A percentile compares a stretch with the other conserved stretches of the same genome.
phyloP scores from a whole-genome alignment of 2,329 filamentous ascomycete genomes.

The Claviceps paspali region DNA sequence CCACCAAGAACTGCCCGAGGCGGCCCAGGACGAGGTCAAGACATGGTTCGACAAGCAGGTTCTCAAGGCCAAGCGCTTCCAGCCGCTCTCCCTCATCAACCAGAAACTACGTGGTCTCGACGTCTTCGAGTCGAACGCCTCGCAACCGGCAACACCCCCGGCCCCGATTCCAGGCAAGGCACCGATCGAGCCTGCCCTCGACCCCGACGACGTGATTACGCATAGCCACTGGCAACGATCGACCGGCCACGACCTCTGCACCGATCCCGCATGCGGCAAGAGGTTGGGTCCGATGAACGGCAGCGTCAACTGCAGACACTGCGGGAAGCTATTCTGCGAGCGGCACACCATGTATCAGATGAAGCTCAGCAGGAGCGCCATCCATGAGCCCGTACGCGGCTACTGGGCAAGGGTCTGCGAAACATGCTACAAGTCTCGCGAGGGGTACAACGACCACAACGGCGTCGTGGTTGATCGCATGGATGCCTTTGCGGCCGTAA shows the following conservation, averaged over 20 bases:
- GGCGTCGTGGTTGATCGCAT: conserved; percentile 60
- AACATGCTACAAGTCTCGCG: conserved; percentile 95
- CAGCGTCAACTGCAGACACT: conserved; percentile 84
- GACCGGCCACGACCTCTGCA: conserved; percentile 61
- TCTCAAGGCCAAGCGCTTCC: conserved; percentile 82
- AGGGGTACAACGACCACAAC: conserved; percentile 83
- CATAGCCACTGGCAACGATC: conserved; percentile 77
- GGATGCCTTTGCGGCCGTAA: conserved; percentile 50
- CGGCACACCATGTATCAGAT: conserved; percentile 99
- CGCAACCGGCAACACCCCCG: conserved; percentile 24
- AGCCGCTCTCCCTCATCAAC: conserved; percentile 79
- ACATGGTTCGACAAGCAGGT: conserved; percentile 96
- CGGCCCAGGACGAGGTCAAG: conserved; percentile 86
- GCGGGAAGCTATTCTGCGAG: conserved; percentile 87
- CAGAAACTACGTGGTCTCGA: conserved; percentile 87
- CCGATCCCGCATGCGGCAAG: conserved; percentile 75
- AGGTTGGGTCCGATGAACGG: conserved; percentile 65
- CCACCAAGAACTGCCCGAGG: conserved; percentile 77
- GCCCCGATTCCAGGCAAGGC: conserved; percentile 21
- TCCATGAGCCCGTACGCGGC: conserved; percentile 78
- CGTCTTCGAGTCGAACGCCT: conserved; percentile 85
- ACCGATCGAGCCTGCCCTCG: conserved; percentile 30
- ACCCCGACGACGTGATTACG: conserved; percentile 83
- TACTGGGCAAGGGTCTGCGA: conserved; percentile 94
- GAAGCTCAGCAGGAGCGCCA: conserved; percentile 80